Evolutionary conservation across 2,329 filamentous ascomycete genomes (phyloP).

Genomic region (Neoascochyta sp.): DNA sequence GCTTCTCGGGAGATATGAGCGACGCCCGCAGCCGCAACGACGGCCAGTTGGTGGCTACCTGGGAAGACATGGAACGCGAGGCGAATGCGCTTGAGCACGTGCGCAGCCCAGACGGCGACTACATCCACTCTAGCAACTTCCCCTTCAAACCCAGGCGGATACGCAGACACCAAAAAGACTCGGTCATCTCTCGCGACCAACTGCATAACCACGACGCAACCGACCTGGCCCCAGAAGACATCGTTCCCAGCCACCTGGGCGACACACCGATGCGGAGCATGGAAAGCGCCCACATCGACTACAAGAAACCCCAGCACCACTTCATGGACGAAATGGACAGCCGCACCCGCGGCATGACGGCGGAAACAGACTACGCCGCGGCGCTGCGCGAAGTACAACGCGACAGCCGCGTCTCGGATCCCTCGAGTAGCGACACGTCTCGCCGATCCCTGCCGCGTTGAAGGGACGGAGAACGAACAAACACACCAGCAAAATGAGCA

Average conservation of each 20-base stretch:
- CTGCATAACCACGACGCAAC: slow-evolving; percentile 9
- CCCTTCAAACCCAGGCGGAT: slow-evolving; percentile 20
- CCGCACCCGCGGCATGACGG: slow-evolving; percentile 11
- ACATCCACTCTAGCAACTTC: slow-evolving; percentile 28
- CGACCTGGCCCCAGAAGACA: slow-evolving; percentile 25
- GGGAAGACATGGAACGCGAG: slow-evolving; percentile 35
- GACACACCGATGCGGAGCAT: slow-evolving; percentile 13
- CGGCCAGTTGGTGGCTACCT: slow-evolving; percentile 29
- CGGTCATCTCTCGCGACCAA: slow-evolving; percentile 20
- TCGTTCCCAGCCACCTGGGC: slow-evolving; percentile 27
- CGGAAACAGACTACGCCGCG: slow-evolving; percentile 27
- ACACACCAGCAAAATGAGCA: too few relatives aligned
- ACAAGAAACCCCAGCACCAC: slow-evolving; percentile 17
- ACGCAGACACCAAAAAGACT: slow-evolving; percentile 24
- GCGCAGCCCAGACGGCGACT: slow-evolving; percentile 31
- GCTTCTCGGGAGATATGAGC: slow-evolving; percentile 35
- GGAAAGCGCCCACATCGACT: slow-evolving; percentile 12
- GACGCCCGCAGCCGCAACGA: slow-evolving; percentile 32
- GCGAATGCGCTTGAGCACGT: slow-evolving; percentile 22
- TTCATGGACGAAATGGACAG: slow-evolving; percentile 16
- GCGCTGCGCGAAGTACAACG: slow-evolving; percentile 26
- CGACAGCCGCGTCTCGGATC: slow-evolving; percentile 5
- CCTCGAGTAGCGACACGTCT: slow-evolving; percentile 8
- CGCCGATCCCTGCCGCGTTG: too few relatives aligned
- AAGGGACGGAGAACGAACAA: too few relatives aligned